Conservation (phyloP, 768 basidiomycete genomes). For the Kwoniella sp. region DNA sequence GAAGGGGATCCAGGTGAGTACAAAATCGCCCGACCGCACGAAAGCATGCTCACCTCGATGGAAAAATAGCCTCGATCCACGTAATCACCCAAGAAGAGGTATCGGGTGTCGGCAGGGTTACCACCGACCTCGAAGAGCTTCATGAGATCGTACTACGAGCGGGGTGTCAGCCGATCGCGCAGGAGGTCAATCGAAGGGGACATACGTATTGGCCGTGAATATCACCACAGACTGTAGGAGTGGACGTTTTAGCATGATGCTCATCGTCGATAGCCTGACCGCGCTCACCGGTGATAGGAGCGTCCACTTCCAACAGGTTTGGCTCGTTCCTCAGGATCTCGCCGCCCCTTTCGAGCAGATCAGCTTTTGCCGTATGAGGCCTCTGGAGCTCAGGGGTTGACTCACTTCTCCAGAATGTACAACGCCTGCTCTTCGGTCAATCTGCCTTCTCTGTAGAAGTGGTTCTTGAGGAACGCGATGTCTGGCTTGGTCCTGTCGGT, state of each 20-base stretch:
- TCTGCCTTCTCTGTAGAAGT: constrained; percentile 94
- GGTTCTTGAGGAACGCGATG: constrained; percentile 94
- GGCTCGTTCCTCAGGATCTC: constrained; percentile 77
- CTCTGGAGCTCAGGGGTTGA: neutral
- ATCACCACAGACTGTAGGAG: constrained; percentile 77
- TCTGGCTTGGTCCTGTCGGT: constrained; percentile 87
- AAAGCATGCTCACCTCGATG: constrained; percentile 63
- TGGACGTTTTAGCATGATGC: constrained; percentile 27
- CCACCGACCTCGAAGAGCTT: constrained; percentile 92
- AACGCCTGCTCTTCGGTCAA: constrained; percentile 91
- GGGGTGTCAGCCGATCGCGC: neutral
- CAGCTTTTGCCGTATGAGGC: constrained; percentile 2
- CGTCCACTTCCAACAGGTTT: constrained; percentile 89
- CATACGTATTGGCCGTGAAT: constrained; percentile 97
- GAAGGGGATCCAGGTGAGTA: neutral
- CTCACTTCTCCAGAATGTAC: constrained; percentile 74
- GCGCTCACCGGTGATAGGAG: constrained; percentile 85
- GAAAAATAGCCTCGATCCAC: constrained; percentile 92
- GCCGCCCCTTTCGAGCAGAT: constrained; percentile 48
- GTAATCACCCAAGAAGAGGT: constrained; percentile 88
- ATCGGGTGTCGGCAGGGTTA: constrained; percentile 87
- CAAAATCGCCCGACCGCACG: neutral
- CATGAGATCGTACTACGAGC: constrained; percentile 78
- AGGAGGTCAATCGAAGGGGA: neutral
- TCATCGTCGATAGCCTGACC: constrained; percentile 33